phyloP scores from a whole-genome alignment of 73 alveolate species.

The Blepharisma japonicum region DNA sequence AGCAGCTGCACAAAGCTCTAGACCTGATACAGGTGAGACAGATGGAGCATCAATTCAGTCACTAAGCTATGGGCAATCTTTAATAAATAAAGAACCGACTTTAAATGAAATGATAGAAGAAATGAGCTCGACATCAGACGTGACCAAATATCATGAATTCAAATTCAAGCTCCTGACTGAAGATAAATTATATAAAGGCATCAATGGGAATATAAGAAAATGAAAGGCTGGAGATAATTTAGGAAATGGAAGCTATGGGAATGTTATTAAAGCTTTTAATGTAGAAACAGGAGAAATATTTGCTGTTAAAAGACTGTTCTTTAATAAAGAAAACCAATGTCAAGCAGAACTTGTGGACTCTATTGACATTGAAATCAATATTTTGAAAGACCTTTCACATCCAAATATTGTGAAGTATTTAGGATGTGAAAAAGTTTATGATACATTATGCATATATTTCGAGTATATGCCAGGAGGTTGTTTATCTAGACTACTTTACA shows the following conservation, averaged over 20 bases:
- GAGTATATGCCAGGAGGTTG: constrained; percentile 73
- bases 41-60: no score
- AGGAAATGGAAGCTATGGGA: constrained; percentile 20
- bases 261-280: constrained; percentile 16
- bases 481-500: constrained; percentile 27
- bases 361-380: constrained; percentile 41
- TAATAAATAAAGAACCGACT: no score
- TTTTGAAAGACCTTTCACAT: constrained; percentile 59
- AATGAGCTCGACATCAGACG: not conserved
- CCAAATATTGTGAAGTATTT: constrained; percentile 66
- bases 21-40: no score
- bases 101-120: not conserved
- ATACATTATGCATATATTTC: constrained; percentile 65
- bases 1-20: no score
- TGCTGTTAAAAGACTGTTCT: constrained; percentile 18
- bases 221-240: constrained; percentile 20
- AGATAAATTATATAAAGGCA: not conserved
- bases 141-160: not conserved
- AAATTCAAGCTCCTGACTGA: not conserved
- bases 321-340: not conserved
- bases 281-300: constrained; percentile 24
- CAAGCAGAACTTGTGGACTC: not conserved
- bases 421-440: constrained; percentile 61
- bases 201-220: not conserved
- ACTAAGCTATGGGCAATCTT: no score